These are phyloP conservation scores for Conringia planisiliqua DNA, from an alignment of 345 rosid genomes.

Conservation along the genomic window DNA sequence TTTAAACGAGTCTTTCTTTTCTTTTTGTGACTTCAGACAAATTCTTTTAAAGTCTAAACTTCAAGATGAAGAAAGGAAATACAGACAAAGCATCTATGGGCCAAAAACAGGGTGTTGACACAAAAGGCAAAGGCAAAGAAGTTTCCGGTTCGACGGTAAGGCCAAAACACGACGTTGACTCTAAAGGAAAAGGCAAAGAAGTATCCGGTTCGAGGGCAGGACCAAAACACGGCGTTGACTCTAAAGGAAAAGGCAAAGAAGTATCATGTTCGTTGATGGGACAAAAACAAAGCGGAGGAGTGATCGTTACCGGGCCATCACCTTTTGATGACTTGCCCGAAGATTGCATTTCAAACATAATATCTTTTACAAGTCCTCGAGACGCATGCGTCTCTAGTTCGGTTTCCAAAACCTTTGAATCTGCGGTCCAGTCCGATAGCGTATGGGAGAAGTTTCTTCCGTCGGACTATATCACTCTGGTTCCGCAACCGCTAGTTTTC, in stretches of 20 bases:
- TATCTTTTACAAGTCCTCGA: constrained; percentile 40
- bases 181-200: background rate
- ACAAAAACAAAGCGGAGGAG: background rate
- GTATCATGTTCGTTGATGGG: background rate
- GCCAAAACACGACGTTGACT: background rate
- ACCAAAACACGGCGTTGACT: background rate
- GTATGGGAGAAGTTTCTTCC: constrained; percentile 59
- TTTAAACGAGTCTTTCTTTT: background rate
- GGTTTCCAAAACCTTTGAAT: constrained; percentile 40
- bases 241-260: background rate
- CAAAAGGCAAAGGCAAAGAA: background rate
- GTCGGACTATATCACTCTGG: constrained; percentile 27
- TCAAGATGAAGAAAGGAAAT: background rate
- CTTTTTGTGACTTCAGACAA: background rate
- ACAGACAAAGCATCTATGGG: background rate
- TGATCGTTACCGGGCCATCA: background rate
- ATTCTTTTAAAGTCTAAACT: background rate
- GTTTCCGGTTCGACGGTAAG: background rate
- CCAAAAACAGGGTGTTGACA: background rate
- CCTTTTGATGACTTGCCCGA: constrained; percentile 27
- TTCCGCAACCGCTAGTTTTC: background rate
- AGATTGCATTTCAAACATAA: constrained; percentile 38
- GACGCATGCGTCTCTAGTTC: constrained; percentile 40
- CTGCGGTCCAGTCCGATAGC: constrained; percentile 42
- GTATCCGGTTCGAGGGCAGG: background rate